Base-by-base conservation (phyloP, 2,329 filamentous ascomycete genomes). In the Cucurbitaria berberidis region DNA sequence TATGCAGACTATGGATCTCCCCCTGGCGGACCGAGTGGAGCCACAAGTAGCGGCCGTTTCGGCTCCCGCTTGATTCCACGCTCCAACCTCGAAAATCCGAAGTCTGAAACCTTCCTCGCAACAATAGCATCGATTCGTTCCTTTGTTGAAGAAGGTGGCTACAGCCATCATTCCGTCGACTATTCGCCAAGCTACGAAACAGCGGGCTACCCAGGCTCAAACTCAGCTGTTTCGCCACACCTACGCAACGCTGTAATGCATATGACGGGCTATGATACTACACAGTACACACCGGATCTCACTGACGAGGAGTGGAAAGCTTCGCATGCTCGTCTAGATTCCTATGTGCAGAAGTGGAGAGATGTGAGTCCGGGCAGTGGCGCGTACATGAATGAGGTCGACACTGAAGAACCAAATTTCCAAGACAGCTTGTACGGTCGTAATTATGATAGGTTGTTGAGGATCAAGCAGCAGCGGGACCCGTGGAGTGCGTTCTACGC, bases 301-400 rank as follows among this genome's bases (percentile, higher is more conserved):
- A 45, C 62, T 5, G 53, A 57, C 1, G 63, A 63, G 21, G 42
- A 69, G 36, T 63, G 62, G 48, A 69, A 62, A 16, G 50, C 47
- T 3, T 62, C 52, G n/a, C 60, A 71, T 38, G 48, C 46, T 13
- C 57, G 67, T n/a, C 57, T 68, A 18, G 51, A 63, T 30, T 42
- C 46, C 19, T 68, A 64, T 48, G 40, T 64, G 3, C 53, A 71
- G 22, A 65, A 66, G 35, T 63, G 59, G 52, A 49, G 66, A 22
- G 64, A 66, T 44, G 66, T 60, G 10, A 62, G 51, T 19, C 64
- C 67, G 6, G 59, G 55, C 1, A 57, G 60, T 19, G 74, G 73
- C 1, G 70, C 70, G 15, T 70, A 77, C 45, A 51, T 74, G 64
- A 77, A 77, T 36, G 70, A 74, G 52, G 68, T 59, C 2, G 62